Evolutionary conservation across 345 rosid species (phyloP).

Genomic region (Reutealis trisperma): DNA sequence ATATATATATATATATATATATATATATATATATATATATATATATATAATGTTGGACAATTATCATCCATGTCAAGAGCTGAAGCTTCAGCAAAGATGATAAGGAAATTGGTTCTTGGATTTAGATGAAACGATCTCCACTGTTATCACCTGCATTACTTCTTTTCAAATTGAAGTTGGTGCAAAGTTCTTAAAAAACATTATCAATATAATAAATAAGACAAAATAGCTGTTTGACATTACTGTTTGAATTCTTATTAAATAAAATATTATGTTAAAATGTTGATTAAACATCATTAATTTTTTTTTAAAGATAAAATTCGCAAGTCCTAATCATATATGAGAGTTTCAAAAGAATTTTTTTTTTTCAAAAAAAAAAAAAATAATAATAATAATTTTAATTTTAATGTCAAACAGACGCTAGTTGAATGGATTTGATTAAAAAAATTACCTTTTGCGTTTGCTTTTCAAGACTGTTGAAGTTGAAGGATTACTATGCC

Average conservation of each 20-base stretch:
- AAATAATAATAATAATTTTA: too few species aligned
- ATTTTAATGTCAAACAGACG: too few species aligned
- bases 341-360: too few species aligned
- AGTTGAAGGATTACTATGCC: constrained; percentile 93
- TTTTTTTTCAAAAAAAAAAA: too few species aligned
- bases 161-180: constrained; percentile 53
- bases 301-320: too few species aligned
- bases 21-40: too few species aligned
- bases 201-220: neutral
- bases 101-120: neutral
- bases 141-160: constrained; percentile 96
- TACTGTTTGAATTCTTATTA: too few species aligned
- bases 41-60: constrained; percentile 14
- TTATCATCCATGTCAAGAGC: neutral
- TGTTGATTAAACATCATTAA: too few species aligned
- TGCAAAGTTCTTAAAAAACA: constrained; percentile 25
- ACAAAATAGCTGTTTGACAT: too few species aligned
- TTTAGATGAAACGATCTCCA: constrained; percentile 57
- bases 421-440: neutral
- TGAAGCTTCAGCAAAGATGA: neutral
- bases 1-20: neutral
- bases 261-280: too few species aligned
- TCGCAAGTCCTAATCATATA: too few species aligned
- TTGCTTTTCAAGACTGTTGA: constrained; percentile 81
- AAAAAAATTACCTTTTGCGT: constrained; percentile 72